Base-by-base conservation (phyloP, 2,329 filamentous ascomycete genomes). In the Colletotrichum sp. region DNA sequence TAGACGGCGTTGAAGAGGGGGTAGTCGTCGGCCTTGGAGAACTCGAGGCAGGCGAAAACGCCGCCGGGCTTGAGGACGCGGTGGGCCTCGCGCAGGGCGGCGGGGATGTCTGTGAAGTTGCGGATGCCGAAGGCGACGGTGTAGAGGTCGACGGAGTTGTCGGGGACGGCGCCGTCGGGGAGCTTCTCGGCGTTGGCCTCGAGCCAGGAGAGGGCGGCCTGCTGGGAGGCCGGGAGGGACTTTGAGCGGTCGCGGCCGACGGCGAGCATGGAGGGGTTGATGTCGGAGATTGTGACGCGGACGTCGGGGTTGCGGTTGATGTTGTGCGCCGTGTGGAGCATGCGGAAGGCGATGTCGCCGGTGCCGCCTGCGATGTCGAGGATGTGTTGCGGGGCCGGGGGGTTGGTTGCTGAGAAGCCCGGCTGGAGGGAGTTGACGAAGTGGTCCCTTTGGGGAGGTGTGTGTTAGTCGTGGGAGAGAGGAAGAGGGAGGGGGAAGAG, bases 361-460 rank as follows among this genome's bases (percentile, higher is more conserved):
- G 97, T 99, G 81, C 97, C 97, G 82, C 98, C 97, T 52, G 98
- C 97, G 69, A 99, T 95, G 86, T 99, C 97, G 82, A 99, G 94
- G 84, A 99, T 97, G 81, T 95, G 86, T 88, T 92, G 90, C 2
- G 90, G 86, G 2, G 85, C 80, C 34, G 88, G 85, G 7, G 88
- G 87, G 75, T 84, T 82, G 63, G 82, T 81, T 75, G 86, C 81
- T 61, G 89, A 85, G 63, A 89, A 90, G 78, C 96, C 96, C 0
- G 97, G 96, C 84, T 98, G 97, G 36, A 99, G 91, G 39, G 93
- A 94, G 79, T 95, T 93, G 62, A 99, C 96, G 85, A 99, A 99
- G 87, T 98, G 93, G 86, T 99, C 96, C 81, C 90, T 92, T 52
- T 49, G 39, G 0, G 75, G 11, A 29, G 62, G 34, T 32, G 19